phyloP scores from a whole-genome alignment of 352 stramenopile species.

The Globisporangium carolinianum region DNA sequence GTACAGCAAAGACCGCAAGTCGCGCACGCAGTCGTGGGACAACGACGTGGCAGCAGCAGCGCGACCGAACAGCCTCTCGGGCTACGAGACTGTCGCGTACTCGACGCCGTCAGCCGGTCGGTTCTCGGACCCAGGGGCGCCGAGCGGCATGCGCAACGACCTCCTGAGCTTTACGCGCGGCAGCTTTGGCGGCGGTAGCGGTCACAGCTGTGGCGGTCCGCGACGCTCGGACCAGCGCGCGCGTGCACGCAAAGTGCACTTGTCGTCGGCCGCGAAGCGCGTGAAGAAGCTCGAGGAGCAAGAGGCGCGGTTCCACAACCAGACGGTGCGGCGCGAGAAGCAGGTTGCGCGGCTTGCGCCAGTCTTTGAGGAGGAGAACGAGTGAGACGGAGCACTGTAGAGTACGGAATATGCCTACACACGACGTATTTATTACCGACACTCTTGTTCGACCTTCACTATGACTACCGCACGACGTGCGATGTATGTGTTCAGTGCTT shows the following conservation, averaged over 20 bases:
- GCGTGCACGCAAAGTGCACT: constrained; percentile 52
- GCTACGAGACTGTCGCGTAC: constrained; percentile 43
- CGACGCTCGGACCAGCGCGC: constrained; percentile 42
- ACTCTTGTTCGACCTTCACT: no score
- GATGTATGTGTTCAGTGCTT: no score
- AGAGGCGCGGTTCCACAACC: constrained; percentile 54
- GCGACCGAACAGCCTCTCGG: constrained; percentile 31
- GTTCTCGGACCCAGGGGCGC: constrained; percentile 63
- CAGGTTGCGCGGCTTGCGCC: constrained; percentile 31
- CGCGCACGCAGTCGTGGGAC: constrained; percentile 52
- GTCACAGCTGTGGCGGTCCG: constrained; percentile 4
- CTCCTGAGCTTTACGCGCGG: constrained; percentile 60
- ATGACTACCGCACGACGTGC: no score
- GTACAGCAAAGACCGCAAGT: constrained; percentile 29
- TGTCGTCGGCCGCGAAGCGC: constrained; percentile 77
- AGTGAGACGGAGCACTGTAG: background rate
- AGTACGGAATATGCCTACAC: background rate
- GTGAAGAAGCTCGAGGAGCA: constrained; percentile 80
- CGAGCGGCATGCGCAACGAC: constrained; percentile 34
- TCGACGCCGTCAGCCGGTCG: constrained; percentile 34
- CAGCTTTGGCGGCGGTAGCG: constrained; percentile 23
- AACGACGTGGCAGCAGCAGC: constrained; percentile 15
- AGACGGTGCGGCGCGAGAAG: constrained; percentile 26
- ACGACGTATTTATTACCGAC: no score
- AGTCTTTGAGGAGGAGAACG: constrained; percentile 24